Evolutionary conservation across 2,329 filamentous ascomycete genomes (phyloP).

Genomic region (Apiospora marii): DNA sequence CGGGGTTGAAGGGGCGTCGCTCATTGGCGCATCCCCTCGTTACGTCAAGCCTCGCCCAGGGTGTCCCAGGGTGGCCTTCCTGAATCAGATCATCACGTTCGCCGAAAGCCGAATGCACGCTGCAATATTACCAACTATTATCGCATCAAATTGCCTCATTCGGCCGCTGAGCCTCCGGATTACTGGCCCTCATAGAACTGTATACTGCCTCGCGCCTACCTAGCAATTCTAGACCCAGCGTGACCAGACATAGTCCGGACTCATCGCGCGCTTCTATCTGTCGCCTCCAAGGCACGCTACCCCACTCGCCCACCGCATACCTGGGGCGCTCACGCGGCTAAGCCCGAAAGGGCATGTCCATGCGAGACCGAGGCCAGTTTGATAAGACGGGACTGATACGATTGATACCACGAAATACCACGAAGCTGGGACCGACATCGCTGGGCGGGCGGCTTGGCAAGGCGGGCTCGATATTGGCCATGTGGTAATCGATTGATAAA

Average conservation of each 20-base stretch:
- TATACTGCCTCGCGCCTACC: neutral
- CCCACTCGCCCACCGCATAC: conserved; percentile 5
- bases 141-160: conserved; percentile 17
- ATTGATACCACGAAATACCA: neutral
- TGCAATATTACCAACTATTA: conserved; percentile 16
- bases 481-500: conserved; percentile 5
- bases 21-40: neutral
- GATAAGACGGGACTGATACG: conserved; percentile 18
- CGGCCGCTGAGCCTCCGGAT: neutral
- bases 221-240: conserved; percentile 12
- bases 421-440: neutral
- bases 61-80: neutral
- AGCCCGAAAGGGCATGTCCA: neutral
- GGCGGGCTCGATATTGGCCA: neutral
- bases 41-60: neutral
- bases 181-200: neutral
- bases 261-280: neutral
- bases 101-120: conserved; percentile 2
- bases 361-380: neutral
- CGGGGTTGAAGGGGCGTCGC: neutral
- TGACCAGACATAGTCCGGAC: conserved; percentile 11
- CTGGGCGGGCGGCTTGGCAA: neutral
- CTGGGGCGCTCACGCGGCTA: neutral
- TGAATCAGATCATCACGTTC: neutral
- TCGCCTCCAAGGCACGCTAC: conserved; percentile 19